Conservation (phyloP, 768 basidiomycete species). For the Sistotremastrum suecicum region DNA sequence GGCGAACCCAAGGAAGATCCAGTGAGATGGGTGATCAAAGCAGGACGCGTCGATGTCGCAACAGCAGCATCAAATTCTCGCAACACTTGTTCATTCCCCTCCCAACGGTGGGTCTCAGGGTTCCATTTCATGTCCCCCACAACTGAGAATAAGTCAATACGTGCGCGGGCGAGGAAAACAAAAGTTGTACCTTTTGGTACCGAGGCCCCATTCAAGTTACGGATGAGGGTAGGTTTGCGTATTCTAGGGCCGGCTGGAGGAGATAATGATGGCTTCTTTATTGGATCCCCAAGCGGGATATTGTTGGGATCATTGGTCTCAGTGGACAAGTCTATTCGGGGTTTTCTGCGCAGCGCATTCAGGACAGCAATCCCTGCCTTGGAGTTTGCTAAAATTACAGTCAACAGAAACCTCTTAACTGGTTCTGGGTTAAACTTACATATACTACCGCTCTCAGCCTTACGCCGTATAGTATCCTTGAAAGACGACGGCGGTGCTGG, state of each 20-base stretch:
- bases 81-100: conserved; percentile 88
- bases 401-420: neutral
- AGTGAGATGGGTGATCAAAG: conserved; percentile 87
- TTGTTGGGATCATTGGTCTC: conserved; percentile 27
- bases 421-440: too few relatives aligned
- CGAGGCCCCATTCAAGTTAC: conserved; percentile 55
- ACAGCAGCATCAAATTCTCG: conserved; percentile 79
- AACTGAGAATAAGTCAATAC: conserved; percentile 32
- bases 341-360: too few relatives aligned
- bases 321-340: conserved; percentile 25
- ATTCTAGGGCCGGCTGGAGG: conserved; percentile 31
- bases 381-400: neutral
- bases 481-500: conserved; percentile 6
- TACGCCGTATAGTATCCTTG: conserved; percentile 46
- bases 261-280: conserved; percentile 35
- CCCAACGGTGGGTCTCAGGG: conserved; percentile 80
- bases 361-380: too few relatives aligned
- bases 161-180: conserved; percentile 3
- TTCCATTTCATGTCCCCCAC: conserved; percentile 98
- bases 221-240: conserved; percentile 78
- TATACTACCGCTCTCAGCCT: conserved; percentile 19
- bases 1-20: conserved; percentile 79
- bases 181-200: conserved; percentile 55
- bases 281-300: conserved; percentile 2
- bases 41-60: conserved; percentile 77